These are phyloP conservation scores for Fusarium denticulatum DNA, from an alignment of 2,329 filamentous ascomycete genomes.

Conservation along the genomic window DNA sequence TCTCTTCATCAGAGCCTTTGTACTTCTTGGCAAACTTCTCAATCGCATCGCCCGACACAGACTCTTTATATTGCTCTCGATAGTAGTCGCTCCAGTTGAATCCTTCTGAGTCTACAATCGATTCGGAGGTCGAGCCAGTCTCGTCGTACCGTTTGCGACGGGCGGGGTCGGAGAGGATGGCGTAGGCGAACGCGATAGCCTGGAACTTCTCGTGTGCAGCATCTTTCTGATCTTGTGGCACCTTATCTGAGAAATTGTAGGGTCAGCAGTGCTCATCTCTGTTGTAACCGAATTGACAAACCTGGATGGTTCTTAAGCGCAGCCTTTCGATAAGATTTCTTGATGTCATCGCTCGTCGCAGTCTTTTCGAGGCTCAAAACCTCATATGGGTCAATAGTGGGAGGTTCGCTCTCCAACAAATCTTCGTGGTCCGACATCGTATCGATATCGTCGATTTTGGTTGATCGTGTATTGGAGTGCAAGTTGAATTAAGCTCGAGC, in stretches of 20 bases:
- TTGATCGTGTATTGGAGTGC: conserved; percentile 8
- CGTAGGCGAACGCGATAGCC: conserved; percentile 91
- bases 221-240: conserved; percentile 71
- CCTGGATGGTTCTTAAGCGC: conserved; percentile 89
- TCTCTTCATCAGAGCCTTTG: conserved; percentile 87
- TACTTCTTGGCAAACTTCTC: conserved; percentile 80
- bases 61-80: conserved; percentile 80
- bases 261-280: conserved; percentile 17
- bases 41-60: conserved; percentile 79
- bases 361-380: conserved; percentile 76
- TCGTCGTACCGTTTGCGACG: conserved; percentile 88
- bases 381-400: conserved; percentile 79
- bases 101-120: conserved; percentile 77
- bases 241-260: conserved; percentile 73
- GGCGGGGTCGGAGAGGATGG: conserved; percentile 83
- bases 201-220: conserved; percentile 86
- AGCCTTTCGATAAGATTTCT: conserved; percentile 89
- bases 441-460: conserved; percentile 14
- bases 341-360: conserved; percentile 83
- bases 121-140: conserved; percentile 89
- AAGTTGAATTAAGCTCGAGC: background rate
- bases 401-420: conserved; percentile 65
- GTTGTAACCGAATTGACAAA: conserved; percentile 52
- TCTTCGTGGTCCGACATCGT: conserved; percentile 64
- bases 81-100: conserved; percentile 96